A percentile compares a stretch with the other conserved stretches of the same genome.
phyloP scores from a whole-genome alignment of 1,284 basidiomycete species.

The Fomitiporia mediterranea region DNA sequence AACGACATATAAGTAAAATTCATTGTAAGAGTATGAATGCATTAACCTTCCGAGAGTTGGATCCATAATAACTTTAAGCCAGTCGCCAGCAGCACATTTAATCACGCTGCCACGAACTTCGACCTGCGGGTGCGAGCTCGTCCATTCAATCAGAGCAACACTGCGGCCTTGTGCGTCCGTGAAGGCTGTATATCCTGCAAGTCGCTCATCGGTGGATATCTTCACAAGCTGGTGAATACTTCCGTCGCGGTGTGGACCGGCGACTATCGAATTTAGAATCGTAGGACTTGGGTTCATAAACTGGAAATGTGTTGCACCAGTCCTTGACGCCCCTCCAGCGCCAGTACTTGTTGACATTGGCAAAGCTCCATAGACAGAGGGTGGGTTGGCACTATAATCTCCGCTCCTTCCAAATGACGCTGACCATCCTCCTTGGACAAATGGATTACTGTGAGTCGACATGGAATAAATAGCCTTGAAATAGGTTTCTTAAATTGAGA shows the following conservation, averaged over 20 bases:
- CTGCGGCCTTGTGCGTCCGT: conserved; percentile 45
- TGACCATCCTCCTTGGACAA: conserved; percentile 18
- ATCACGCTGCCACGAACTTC: conserved; percentile 49
- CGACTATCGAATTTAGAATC: conserved; percentile 49
- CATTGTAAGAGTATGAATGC: conserved; percentile 22
- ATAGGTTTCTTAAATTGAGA: not conserved
- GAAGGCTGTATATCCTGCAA: conserved; percentile 50
- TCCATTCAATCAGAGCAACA: conserved; percentile 57
- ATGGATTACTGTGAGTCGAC: conserved; percentile 22
- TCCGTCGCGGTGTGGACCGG: conserved; percentile 39
- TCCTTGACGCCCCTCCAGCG: conserved; percentile 32
- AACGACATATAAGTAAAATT: conserved; percentile 4
- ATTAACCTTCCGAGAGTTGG: conserved; percentile 37
- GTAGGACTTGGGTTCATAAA: conserved; percentile 48
- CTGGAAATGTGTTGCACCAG: conserved; percentile 35
- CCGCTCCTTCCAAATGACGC: conserved; percentile 4
- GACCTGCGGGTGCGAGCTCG: conserved; percentile 35
- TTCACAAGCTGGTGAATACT: conserved; percentile 33
- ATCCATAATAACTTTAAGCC: conserved; percentile 51
- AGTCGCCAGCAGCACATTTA: conserved; percentile 46
- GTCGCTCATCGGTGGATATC: conserved; percentile 42
- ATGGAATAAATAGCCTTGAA: conserved; percentile 1
- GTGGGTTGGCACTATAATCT: conserved; percentile 24
- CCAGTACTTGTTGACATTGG: conserved; percentile 31
- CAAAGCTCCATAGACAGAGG: conserved; percentile 58